Conservation (phyloP, 176 grass and related monocot genomes). For the Tuctoria greenei region DNA sequence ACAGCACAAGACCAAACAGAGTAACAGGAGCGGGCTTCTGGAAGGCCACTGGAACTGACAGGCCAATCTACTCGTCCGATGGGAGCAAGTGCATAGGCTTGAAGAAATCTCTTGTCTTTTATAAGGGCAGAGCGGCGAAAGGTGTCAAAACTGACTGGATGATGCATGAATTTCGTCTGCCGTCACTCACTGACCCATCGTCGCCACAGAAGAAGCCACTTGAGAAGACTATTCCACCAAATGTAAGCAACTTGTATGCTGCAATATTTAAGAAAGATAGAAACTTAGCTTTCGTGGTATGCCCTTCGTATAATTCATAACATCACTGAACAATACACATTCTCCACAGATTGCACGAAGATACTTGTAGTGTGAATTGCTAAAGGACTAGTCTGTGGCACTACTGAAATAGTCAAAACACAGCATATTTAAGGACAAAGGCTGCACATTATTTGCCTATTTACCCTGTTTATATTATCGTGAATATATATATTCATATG, state of each 20-base stretch:
- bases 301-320: neutral
- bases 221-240: conserved; percentile 81
- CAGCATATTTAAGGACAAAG: neutral
- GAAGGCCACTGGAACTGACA: conserved; percentile 97
- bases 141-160: conserved; percentile 98
- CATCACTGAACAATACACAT: neutral
- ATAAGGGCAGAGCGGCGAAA: conserved; percentile 94
- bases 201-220: conserved; percentile 65
- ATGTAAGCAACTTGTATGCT: conserved; percentile 56
- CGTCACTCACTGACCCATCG: conserved; percentile 61
- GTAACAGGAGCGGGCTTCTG: conserved; percentile 93
- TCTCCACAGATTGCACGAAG: neutral
- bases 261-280: conserved; percentile 21
- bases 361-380: neutral
- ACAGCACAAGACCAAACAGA: conserved; percentile 89
- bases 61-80: conserved; percentile 90
- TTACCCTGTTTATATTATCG: neutral
- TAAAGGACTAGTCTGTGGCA: neutral
- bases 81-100: conserved; percentile 92
- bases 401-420: neutral
- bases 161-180: conserved; percentile 97
- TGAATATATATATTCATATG: conserved; percentile 14
- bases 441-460: neutral
- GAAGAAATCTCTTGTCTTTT: conserved; percentile 98
- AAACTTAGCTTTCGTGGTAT: conserved; percentile 13